Evolutionary conservation across 345 rosid genomes (phyloP), one percentile per base, ranked within the genome.

Genomic region (Excoecaria agallocha): DNA sequence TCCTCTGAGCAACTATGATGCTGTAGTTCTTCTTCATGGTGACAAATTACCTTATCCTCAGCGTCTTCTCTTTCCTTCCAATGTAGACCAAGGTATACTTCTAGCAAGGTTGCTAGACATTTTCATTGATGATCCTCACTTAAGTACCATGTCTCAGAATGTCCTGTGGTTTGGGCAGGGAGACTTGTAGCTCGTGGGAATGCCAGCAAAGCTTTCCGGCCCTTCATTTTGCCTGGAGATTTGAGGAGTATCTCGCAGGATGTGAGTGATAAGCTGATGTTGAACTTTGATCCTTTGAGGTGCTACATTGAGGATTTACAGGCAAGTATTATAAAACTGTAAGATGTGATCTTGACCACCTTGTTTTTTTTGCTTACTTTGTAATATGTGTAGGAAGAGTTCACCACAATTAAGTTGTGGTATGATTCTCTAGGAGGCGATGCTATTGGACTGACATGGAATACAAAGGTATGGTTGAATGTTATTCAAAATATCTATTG

Each of bases 401-500:
- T 81, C n/a, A 80, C 73, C 57, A 82, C 74, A 63, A 76, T 94
- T 82, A 91, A 89, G 83, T 69, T 87, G 13, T 92, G 98, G 98
- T 91, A 88, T 77, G 97, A 92, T 86, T 87, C 87, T 63, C 62
- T 91, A 35, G 98, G 98, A 76, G 95, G 97, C 30, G 97, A 94
- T 51, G 97, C 85, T 0, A 75, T 95, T 70, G 97, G 98, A 59
- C 76, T 95, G 70, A 93, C 99, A 30, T 90, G 98, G 98, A 88
- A 81, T 37, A 82, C 92, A 38, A 92, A 90, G 97, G 98, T 92
- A 86, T 46, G 69, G 35, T 66, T 16, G 54, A 66, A 49, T 7
- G 20, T 52, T 22, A 16, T 16, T 41, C 19, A 37, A 72, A 78
- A 66, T 48, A 3, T 65, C 15, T 19, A 2, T 37, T 8, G 8